phyloP scores from a whole-genome alignment of 2,329 filamentous ascomycete species.

The Zymoseptoria ardabiliae region DNA sequence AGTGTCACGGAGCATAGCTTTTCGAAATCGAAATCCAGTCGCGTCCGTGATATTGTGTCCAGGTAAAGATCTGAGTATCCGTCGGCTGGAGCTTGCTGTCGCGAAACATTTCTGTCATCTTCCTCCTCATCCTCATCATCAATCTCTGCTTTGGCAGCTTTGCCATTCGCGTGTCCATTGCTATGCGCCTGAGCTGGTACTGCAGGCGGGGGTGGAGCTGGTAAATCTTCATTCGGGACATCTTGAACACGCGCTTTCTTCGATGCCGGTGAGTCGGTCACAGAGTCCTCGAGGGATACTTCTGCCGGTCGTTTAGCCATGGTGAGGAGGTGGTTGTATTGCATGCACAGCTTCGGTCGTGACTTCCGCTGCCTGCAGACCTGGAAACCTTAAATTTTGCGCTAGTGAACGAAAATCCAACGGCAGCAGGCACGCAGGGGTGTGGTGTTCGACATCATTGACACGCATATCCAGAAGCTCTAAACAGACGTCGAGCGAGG shows the following conservation, averaged over 20 bases:
- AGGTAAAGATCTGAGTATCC: conserved; percentile 96
- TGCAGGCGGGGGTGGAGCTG: conserved; percentile 22
- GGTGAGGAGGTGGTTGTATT: background rate
- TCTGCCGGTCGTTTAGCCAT: conserved; percentile 44
- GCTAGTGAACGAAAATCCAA: background rate
- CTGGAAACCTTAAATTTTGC: background rate
- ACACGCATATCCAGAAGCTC: no score
- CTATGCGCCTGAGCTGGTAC: conserved; percentile 9
- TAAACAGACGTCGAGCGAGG: no score
- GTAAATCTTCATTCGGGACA: conserved; percentile 30
- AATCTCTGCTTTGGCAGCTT: conserved; percentile 30
- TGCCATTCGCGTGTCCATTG: conserved; percentile 22
- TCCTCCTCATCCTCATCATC: conserved; percentile 31
- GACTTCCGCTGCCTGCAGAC: background rate
- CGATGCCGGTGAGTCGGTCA: conserved; percentile 40
- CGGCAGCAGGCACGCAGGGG: background rate
- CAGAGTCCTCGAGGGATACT: conserved; percentile 37
- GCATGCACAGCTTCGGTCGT: background rate
- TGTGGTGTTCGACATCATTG: background rate
- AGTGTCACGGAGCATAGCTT: conserved; percentile 94
- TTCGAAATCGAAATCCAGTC: conserved; percentile 97
- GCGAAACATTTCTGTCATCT: conserved; percentile 38
- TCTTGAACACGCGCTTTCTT: conserved; percentile 43
- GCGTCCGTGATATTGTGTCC: conserved; percentile 87
- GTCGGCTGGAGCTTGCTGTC: conserved; percentile 71